Percentiles rank a stretch among this genome's conserved stretches.
These are phyloP conservation scores for Gnomoniopsis sp. DNA, from an alignment of 2,329 filamentous ascomycete genomes.

Conservation along the genomic window DNA sequence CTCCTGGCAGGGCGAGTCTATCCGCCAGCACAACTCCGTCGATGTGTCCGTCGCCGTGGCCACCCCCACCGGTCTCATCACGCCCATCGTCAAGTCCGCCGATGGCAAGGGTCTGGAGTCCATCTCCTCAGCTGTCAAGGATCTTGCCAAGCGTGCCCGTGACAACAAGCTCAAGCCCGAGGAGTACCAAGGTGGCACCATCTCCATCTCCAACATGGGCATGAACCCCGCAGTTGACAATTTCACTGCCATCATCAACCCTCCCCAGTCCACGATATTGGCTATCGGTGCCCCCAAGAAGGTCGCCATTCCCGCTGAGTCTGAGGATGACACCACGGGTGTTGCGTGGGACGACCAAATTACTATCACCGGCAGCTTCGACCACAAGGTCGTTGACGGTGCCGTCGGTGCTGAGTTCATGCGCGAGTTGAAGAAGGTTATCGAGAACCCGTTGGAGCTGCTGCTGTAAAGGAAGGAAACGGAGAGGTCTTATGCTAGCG, in stretches of 20 bases:
- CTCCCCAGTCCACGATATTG: slow-evolving; percentile 91
- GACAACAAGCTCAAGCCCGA: slow-evolving; percentile 99
- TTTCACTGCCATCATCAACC: slow-evolving; percentile 99
- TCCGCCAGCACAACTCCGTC: slow-evolving; percentile 89
- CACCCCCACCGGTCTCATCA: slow-evolving; percentile 91
- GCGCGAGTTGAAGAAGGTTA: slow-evolving; percentile 91
- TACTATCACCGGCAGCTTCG: slow-evolving; percentile 89
- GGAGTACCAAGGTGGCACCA: slow-evolving; percentile 97
- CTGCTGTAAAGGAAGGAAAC: slow-evolving; percentile 63
- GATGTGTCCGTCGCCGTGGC: slow-evolving; percentile 96
- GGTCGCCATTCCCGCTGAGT: slow-evolving; percentile 84
- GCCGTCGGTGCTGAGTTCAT: slow-evolving; percentile 97
- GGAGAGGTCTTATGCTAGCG: slow-evolving; percentile 34
- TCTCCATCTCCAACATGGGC: slow-evolving; percentile 99
- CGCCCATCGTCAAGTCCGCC: slow-evolving; percentile 90
- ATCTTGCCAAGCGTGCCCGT: slow-evolving; percentile 91
- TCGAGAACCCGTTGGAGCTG: slow-evolving; percentile 96
- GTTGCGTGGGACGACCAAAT: slow-evolving; percentile 98
- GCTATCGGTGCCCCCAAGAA: slow-evolving; percentile 94
- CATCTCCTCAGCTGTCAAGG: slow-evolving; percentile 89
- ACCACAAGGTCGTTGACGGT: slow-evolving; percentile 98
- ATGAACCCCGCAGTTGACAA: slow-evolving; percentile 97
- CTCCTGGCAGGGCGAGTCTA: slow-evolving; percentile 85
- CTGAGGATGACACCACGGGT: slow-evolving; percentile 70
- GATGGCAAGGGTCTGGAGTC: slow-evolving; percentile 81